A percentile compares a stretch with the other conserved stretches of the same genome.
Evolutionary conservation across 768 basidiomycete genomes (phyloP).

Genomic region (Saitozyma podzolica): DNA sequence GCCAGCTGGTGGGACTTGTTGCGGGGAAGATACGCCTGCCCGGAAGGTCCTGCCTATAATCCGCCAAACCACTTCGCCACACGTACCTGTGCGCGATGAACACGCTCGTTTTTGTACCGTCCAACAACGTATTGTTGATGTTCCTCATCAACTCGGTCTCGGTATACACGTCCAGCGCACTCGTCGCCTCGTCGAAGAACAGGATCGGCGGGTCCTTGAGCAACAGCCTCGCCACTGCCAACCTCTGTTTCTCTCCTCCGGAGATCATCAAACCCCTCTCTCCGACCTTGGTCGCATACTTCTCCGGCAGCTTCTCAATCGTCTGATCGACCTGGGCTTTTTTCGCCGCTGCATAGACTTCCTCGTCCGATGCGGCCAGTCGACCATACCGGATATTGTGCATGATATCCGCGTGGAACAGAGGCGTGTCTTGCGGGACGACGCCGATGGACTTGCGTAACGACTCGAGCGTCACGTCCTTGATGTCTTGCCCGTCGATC

Average conservation of each 20-base stretch:
- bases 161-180: slow-evolving; percentile 90
- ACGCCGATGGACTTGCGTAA: slow-evolving; percentile 79
- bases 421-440: slow-evolving; percentile 95
- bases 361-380: slow-evolving; percentile 80
- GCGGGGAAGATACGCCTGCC: background rate
- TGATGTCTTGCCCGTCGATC: slow-evolving; percentile 80
- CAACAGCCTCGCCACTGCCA: slow-evolving; percentile 89
- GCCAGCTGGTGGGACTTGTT: too few species aligned
- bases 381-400: slow-evolving; percentile 94
- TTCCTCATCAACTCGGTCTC: slow-evolving; percentile 94
- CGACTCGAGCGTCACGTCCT: slow-evolving; percentile 67
- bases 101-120: slow-evolving; percentile 82
- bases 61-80: background rate
- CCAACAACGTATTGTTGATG: slow-evolving; percentile 74
- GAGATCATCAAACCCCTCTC: slow-evolving; percentile 98
- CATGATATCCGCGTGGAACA: slow-evolving; percentile 93
- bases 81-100: slow-evolving; percentile 90
- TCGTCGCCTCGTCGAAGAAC: slow-evolving; percentile 99
- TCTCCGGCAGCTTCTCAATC: slow-evolving; percentile 75
- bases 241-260: slow-evolving; percentile 94
- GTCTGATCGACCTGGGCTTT: slow-evolving; percentile 86
- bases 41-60: too few species aligned
- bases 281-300: slow-evolving; percentile 87
- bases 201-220: slow-evolving; percentile 92
- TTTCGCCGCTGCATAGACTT: slow-evolving; percentile 77